Base-by-base conservation (phyloP, 805 yeast genomes). In the Candida fluviatilis region DNA sequence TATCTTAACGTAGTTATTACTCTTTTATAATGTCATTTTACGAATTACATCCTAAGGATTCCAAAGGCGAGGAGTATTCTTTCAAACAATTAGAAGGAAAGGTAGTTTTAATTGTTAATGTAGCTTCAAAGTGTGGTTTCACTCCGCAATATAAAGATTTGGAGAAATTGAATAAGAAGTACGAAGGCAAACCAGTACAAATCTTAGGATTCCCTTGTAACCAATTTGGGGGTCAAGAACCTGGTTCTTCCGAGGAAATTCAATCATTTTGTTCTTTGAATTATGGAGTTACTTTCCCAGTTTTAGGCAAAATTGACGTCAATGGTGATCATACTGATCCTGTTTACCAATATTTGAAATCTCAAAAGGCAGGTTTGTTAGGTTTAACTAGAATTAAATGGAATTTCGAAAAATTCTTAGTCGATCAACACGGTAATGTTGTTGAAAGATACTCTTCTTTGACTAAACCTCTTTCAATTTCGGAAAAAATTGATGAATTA, bases 221-320 rank as follows among this genome's bases (percentile, higher is more conserved):
- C 55, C 74, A 68, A 48, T 68, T 68, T 36, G 64, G 62, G 19
- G 47, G 51, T 38, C 73, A 68, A 50, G 74, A 68, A 49, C 73
- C 73, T 18, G 71, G 71, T 3, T 37, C 45, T 21, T 50, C 58
- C 24, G 69, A 79, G 40, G 89, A 84, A 52, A 86, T 87, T 47
- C 80, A 78, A 15, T 60, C 71, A 33, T 84, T 84, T 66, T 89
- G 96, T 62, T 63, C 76, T 31, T 55, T 80, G 52, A 89, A 87
- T 69, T 93, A 81, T 59, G 96, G 96, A 38, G 97, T 91, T 30
- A 69, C 84, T 13, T 91, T 93, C 82, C 96, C 96, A 21, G 75
- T 91, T 23, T 66, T 91, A 76, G 73, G 76, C 58, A 91, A 90
- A 72, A 62, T 89, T 42, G 89, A 90, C 30, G 98, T 93, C 50